phyloP scores from a whole-genome alignment of 371 early-diverging fungal species.

The Funneliformis caledonium region DNA sequence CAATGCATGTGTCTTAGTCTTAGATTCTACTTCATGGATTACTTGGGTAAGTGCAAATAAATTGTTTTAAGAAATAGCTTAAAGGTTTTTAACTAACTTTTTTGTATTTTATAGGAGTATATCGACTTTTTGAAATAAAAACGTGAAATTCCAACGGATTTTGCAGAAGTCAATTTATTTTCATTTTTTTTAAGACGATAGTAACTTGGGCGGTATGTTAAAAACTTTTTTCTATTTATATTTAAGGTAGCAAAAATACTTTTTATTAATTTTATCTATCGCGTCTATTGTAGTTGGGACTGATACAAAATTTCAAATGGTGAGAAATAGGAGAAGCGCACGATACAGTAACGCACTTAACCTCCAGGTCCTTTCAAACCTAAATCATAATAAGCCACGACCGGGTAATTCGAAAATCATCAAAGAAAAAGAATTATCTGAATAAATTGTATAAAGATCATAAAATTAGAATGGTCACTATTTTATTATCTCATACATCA shows the following conservation, averaged over 20 bases:
- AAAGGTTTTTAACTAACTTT: too few relatives aligned
- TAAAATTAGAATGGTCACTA: too few relatives aligned
- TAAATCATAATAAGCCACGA: conserved; percentile 6
- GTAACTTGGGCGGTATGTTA: conserved; percentile 38
- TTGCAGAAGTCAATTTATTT: conserved; percentile 17
- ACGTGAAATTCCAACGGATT: conserved; percentile 32
- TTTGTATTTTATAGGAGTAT: conserved; percentile 7
- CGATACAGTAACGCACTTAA: conserved; percentile 35
- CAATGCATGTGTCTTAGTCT: conserved; percentile 22
- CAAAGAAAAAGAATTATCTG: conserved; percentile 33
- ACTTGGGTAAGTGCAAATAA: conserved; percentile 19
- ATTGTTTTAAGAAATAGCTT: background rate
- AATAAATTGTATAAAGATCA: too few relatives aligned
- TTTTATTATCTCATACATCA: too few relatives aligned
- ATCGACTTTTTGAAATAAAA: conserved; percentile 33
- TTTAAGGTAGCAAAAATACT: background rate
- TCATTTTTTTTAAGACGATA: conserved; percentile 25
- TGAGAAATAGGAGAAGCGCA: conserved; percentile 26
- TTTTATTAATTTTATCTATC: conserved; percentile 27
- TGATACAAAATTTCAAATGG: too few relatives aligned
- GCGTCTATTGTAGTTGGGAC: conserved; percentile 20
- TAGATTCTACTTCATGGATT: conserved; percentile 36
- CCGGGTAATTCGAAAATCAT: conserved; percentile 29
- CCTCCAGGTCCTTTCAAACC: conserved; percentile 17
- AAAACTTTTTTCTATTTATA: conserved; percentile 30